Evolutionary conservation across 2,329 filamentous ascomycete genomes (phyloP), one percentile per base, ranked within the genome.

Genomic region (Chalaropsis thielavioides): DNA sequence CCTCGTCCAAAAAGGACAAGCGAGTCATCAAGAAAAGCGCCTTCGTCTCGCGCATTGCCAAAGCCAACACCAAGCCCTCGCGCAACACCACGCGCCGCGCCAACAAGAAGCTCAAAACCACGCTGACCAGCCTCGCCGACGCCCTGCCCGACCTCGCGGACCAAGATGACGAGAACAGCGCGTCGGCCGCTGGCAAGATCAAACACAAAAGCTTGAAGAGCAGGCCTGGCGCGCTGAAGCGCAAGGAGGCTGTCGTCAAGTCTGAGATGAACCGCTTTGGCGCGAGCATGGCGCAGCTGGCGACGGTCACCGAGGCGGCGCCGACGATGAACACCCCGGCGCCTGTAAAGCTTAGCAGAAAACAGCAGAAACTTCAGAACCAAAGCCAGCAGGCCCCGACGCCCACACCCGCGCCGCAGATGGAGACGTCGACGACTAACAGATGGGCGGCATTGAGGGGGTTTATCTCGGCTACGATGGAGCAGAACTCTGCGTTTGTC

Each of bases 391-490:
- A 44, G 10, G 35, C 35, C 15, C 58, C 61, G 13, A 61, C n/a
- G n/a, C n/a, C 64, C n/a, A 58, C 46, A 10, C 58, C 60, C 3
- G 60, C 69, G 56, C 67, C 65, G 68, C 66, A 68, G 10, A 63
- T 67, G 4, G 51, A 68, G 4, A 70, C 74, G 7, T 73, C 76
- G 11, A 83, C 80, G 17, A 76, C 81, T 10, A 83, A 80, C 70
- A 79, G 88, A 64, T 96, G 90, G 88, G 88, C 88, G 38, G 90
- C 90, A 17, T 73, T 97, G 74, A 83, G 92, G 70, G 85, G 80
- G 10, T 95, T 92, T 72, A 95, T 96, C 62, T 87, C 89, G 1
- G 81, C 86, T 51, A 96, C 90, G 0, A 90, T 96, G 85, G 90
- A 96, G 76, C 88, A 90, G 74, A 92, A 92, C 70, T 84, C 87